Evolutionary conservation across 768 basidiomycete species (phyloP).

Genomic region (Collybiopsis luxurians): DNA sequence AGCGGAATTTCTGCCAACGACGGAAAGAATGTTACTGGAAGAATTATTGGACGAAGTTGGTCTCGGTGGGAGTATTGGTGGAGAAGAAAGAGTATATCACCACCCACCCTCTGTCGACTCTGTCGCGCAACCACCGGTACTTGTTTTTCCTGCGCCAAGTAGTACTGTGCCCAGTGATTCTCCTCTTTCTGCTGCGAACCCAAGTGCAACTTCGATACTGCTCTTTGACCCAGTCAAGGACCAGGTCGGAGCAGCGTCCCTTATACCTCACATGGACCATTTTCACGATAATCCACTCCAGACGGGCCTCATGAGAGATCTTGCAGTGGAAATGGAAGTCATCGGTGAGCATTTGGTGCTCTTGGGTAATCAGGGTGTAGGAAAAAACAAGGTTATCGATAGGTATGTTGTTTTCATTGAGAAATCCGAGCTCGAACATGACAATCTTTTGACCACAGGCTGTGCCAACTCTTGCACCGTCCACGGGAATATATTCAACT

Average conservation of each 20-base stretch:
- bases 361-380: constrained; percentile 71
- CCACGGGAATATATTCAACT: constrained; percentile 71
- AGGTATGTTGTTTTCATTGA: constrained; percentile 31
- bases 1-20: constrained; percentile 58
- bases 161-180: constrained; percentile 26
- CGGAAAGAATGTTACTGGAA: constrained; percentile 54
- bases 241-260: constrained; percentile 50
- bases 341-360: constrained; percentile 63
- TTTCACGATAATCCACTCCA: constrained; percentile 72
- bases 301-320: constrained; percentile 62
- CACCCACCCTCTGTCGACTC: constrained; percentile 39
- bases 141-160: constrained; percentile 48
- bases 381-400: constrained; percentile 71
- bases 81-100: constrained; percentile 40
- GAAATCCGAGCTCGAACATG: not conserved
- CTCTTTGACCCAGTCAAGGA: constrained; percentile 49
- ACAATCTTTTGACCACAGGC: not conserved
- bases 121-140: constrained; percentile 16
- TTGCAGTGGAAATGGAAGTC: constrained; percentile 60
- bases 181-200: not conserved
- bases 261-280: constrained; percentile 66
- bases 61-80: constrained; percentile 28
- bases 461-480: constrained; percentile 47
- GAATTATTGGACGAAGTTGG: constrained; percentile 46
- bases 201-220: constrained; percentile 37